Percentiles rank a stretch among this genome's conserved stretches.
Evolutionary conservation across 805 yeast genomes (phyloP).

Genomic region (Candida endomychidarum): DNA sequence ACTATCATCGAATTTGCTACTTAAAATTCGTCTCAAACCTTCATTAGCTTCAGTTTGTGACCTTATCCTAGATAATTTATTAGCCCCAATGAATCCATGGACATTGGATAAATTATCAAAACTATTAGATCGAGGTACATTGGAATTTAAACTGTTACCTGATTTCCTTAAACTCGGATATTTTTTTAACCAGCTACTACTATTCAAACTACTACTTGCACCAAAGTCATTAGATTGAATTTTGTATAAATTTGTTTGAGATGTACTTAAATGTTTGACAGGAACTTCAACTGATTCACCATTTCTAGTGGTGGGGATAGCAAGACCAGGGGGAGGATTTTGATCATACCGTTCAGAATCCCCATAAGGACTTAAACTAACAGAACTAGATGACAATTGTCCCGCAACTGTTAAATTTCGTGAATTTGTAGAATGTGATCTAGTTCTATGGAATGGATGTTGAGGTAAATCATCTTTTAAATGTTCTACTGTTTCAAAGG

Average conservation of each 20-base stretch:
- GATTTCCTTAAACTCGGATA: constrained; percentile 23
- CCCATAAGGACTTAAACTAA: constrained; percentile 1
- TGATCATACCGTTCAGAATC: neutral
- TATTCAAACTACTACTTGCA: neutral
- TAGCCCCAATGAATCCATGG: constrained; percentile 14
- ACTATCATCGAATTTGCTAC: constrained; percentile 11
- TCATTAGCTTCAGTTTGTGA: constrained; percentile 12
- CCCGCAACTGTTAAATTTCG: constrained; percentile 1
- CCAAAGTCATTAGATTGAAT: constrained; percentile 9
- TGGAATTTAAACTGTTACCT: constrained; percentile 7
- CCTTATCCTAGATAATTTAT: constrained; percentile 12
- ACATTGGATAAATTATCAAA: constrained; percentile 13
- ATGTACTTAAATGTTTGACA: neutral
- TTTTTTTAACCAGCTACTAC: constrained; percentile 27
- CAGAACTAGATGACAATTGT: constrained; percentile 3
- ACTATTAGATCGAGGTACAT: constrained; percentile 13
- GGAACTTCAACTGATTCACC: constrained; percentile 81
- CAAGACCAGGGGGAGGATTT: constrained; percentile 53
- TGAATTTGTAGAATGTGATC: constrained; percentile 22
- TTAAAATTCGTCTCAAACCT: constrained; percentile 9
- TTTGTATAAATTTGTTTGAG: neutral
- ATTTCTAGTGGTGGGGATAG: constrained; percentile 76
- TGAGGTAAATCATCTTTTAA: constrained; percentile 22
- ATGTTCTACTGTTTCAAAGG: constrained; percentile 15
- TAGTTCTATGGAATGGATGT: constrained; percentile 28